Evolutionary conservation across 2,329 filamentous ascomycete genomes (phyloP).

Genomic region (Fusarium pseudograminearum): DNA sequence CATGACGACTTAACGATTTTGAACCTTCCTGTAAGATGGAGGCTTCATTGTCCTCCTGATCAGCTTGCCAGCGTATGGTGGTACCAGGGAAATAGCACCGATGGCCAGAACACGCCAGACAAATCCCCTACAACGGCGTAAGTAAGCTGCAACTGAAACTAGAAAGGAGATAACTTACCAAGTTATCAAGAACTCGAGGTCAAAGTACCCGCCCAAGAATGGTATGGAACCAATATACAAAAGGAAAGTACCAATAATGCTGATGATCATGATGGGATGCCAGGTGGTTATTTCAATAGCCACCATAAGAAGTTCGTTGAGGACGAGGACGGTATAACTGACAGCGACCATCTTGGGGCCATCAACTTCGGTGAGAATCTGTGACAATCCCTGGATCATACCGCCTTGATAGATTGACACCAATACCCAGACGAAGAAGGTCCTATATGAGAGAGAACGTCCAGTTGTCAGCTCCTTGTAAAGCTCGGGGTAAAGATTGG

Average conservation of each 20-base stretch:
- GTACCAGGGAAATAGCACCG: conserved; percentile 81
- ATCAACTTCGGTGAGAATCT: conserved; percentile 85
- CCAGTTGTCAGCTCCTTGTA: conserved; percentile 97
- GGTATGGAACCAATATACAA: conserved; percentile 87
- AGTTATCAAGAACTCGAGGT: conserved; percentile 81
- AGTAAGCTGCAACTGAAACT: conserved; percentile 17
- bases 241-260: conserved; percentile 83
- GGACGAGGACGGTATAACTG: conserved; percentile 88
- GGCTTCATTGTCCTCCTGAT: conserved; percentile 88
- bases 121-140: conserved; percentile 71
- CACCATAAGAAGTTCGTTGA: conserved; percentile 98
- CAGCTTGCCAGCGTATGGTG: conserved; percentile 88
- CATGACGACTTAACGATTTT: conserved; percentile 65
- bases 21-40: conserved; percentile 94
- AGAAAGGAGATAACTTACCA: conserved; percentile 59
- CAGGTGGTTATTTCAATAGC: conserved; percentile 96
- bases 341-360: conserved; percentile 85
- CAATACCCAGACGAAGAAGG: conserved; percentile 96
- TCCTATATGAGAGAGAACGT: conserved; percentile 87
- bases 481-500: conserved; percentile 94
- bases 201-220: conserved; percentile 90
- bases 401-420: conserved; percentile 96
- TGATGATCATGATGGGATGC: conserved; percentile 92
- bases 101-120: conserved; percentile 89
- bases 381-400: conserved; percentile 93